These are phyloP conservation scores for Cocos nucifera DNA, from an alignment of 176 grass and related monocot species.

Conservation along the genomic window DNA sequence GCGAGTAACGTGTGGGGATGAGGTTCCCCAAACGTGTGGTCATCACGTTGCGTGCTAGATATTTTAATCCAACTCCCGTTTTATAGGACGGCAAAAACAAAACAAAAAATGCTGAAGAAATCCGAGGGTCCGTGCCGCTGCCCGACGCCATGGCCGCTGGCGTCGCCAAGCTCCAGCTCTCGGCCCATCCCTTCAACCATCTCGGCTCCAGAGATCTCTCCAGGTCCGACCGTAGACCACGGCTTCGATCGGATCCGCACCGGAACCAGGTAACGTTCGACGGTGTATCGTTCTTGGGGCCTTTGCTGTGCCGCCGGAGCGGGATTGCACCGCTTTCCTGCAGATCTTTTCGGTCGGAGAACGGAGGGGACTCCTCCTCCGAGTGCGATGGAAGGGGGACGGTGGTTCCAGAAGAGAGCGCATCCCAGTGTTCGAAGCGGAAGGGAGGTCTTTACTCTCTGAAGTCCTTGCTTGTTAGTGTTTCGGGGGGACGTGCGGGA, in stretches of 20 bases:
- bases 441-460: slow-evolving; percentile 82
- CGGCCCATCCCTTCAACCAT: slow-evolving; percentile 16
- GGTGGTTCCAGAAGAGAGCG: slow-evolving; percentile 15
- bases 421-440: slow-evolving; percentile 24
- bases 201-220: slow-evolving; percentile 13
- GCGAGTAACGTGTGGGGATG: slow-evolving; percentile 13
- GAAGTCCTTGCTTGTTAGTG: slow-evolving; percentile 58
- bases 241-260: not conserved
- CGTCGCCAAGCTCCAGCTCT: slow-evolving; percentile 44
- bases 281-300: slow-evolving; percentile 21
- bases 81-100: not conserved
- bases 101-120: too few species aligned
- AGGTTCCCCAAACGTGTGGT: slow-evolving; percentile 76
- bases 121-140: not conserved
- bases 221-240: not conserved
- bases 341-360: slow-evolving; percentile 45
- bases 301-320: not conserved
- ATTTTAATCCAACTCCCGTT: not conserved
- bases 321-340: slow-evolving; percentile 7
- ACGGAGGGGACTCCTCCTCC: slow-evolving; percentile 15
- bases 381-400: not conserved
- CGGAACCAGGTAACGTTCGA: slow-evolving; percentile 9
- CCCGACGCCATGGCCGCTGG: slow-evolving; percentile 40
- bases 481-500: slow-evolving; percentile 39
- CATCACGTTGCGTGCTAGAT: slow-evolving; percentile 23